A percentile compares a stretch with the other conserved stretches of the same genome.
Conservation (phyloP, 768 basidiomycete genomes). For the Termitomyces titanicus region DNA sequence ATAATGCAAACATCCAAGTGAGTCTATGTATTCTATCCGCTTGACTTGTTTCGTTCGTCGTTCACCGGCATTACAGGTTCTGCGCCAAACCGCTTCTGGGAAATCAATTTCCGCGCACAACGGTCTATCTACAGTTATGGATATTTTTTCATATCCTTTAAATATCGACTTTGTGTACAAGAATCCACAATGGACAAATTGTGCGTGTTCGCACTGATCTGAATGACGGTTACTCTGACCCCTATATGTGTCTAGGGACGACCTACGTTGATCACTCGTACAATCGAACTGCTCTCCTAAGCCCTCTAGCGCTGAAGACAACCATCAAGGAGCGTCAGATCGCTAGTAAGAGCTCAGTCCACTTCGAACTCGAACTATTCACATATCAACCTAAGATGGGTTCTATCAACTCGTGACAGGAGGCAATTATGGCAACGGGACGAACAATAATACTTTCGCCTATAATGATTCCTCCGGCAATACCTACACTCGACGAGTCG, state of each 20-base stretch:
- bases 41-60: background rate
- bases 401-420: conserved; percentile 20
- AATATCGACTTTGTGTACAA: conserved; percentile 40
- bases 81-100: conserved; percentile 39
- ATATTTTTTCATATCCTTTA: conserved; percentile 43
- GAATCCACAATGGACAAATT: conserved; percentile 29
- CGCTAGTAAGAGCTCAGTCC: conserved; percentile 38
- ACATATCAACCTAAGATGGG: conserved; percentile 19
- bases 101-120: conserved; percentile 37
- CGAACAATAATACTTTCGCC: conserved; percentile 62
- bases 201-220: conserved; percentile 23
- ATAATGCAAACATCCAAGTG: conserved; percentile 42
- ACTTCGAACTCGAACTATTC: conserved; percentile 35
- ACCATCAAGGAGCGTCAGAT: conserved; percentile 57
- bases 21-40: background rate
- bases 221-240: background rate
- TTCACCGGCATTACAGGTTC: conserved; percentile 25
- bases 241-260: conserved; percentile 35
- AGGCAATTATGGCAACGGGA: conserved; percentile 64
- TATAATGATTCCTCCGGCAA: conserved; percentile 60
- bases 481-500: conserved; percentile 58
- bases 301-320: conserved; percentile 55
- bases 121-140: conserved; percentile 32
- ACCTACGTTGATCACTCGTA: conserved; percentile 67
- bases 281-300: conserved; percentile 51